Base-by-base conservation (phyloP, 169 alveolate genomes). In the Perkinsus marinus region DNA sequence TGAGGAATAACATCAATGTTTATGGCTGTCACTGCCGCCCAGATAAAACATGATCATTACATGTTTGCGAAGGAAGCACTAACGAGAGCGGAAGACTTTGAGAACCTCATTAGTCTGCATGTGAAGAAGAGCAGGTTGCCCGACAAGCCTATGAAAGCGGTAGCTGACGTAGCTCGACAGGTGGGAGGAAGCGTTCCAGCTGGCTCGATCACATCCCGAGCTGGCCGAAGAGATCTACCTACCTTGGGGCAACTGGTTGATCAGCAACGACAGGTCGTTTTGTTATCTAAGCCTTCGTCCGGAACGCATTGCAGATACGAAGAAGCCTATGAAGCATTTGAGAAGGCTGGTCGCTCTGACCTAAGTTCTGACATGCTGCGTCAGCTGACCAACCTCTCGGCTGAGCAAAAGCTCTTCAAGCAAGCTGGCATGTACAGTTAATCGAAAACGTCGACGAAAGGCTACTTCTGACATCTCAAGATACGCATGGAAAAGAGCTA, bases 241-340 rank as follows among this genome's bases (percentile, higher is more conserved):
- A n/a, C 97, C 97, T 47, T 97, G 96, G 94, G 98, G 98, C 3
- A 96, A 97, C 43, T 95, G 96, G 95, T 95, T 97, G 57, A 90
- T 95, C 43, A 92, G 93, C 0, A 94, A 95, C 89, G 98, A 97
- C 93, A 94, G 96, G 79, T 57, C 9, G 34, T 7, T 57, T 2
- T 26, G 79, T 30, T 6, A 19, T 57, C 34, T 7, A 19, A 26
- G 30, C 9, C 7, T 26, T 57, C 34, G 7, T 30, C 79, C 26
- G 37, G 9, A 0, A 13, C 22, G 5, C 26, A 6, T 30, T 16
- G 79, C 10, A 57, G 79, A 90, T 97, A 95, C 94, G 97, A 95
- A 90, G 98, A 97, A 93, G 98, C 98, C 0, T 94, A 95, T 90
- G 97, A 96, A 69, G 97, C 98, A 22, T 97, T 95, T 91, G 94